Base-by-base conservation (phyloP, 371 early-diverging fungal genomes). In the Enteropsectra breve region DNA sequence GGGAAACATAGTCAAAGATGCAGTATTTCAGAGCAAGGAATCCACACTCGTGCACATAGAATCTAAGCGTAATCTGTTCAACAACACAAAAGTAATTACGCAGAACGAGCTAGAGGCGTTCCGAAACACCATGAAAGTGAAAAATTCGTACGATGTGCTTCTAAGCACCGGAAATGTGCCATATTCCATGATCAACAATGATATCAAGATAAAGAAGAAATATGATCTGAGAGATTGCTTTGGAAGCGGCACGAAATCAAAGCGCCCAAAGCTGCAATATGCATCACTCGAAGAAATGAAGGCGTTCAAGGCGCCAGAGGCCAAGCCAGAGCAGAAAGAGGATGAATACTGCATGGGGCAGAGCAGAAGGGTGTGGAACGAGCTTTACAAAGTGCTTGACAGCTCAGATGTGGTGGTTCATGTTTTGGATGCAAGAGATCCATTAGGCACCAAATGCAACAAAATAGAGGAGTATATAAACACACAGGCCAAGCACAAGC, bases 371-470 rank as follows among this genome's bases (percentile, higher is more conserved):
- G 97, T 96, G 56, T 98, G 97, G 97, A 88, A 87, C 76, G 98
- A 97, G 78, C 80, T 97, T 45, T 95, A 96, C 84, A 97, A 97
- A 84, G 95, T 94, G 45, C 86, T 97, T 38, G 98, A 97, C 79
- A 89, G 90, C 11, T 92, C 93, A 0, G 96, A 96, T 82, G 91
- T 96, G 23, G 84, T 97, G 55, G 85, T 94, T 46, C 95, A 95
- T 72, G 94, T 97, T 2, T 77, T 97, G 59, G 98, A 97, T 84
- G 93, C 95, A 15, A 86, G 98, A 67, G 94, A 96, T 80, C 98
- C 98, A 15, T 76, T 88, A 45, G 96, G 94, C 57, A 95, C 96
- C 15, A 86, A 90, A 46, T 95, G 96, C 82, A 80, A 80, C 26
- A 88, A 87, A 61, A 88, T 96, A 23, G 91, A 91, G 75, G 84